Base-by-base conservation (phyloP, 495 filamentous ascomycete species). In the Podospora bellae-mahoneyi region DNA sequence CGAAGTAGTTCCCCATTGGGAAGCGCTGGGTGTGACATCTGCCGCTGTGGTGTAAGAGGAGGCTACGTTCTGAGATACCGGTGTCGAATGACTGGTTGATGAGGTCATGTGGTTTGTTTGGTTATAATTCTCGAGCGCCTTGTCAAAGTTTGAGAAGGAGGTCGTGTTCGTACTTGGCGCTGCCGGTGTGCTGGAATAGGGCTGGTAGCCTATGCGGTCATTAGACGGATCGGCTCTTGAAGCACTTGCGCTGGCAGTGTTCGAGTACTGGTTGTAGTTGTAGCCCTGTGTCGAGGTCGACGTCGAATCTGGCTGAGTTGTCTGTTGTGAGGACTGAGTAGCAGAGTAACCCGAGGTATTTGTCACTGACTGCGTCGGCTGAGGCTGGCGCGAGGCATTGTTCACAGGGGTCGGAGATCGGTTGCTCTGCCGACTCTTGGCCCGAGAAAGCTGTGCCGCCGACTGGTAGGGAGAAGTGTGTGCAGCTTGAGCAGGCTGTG, bases 91-190 rank as follows among this genome's bases (percentile, higher is more conserved):
- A 0, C 70, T 32, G 3, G 75, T 30, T 5, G 72, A 55, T n/a
- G 65, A 54, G 6, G 72, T 30, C n/a, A 62, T 69, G 32, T 64
- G 56, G 30, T 68, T 72, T n/a, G 67, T 44, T 60, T 62, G 26
- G 2, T 66, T 68, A 2, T 68, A 23, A 27, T 68, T 74, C 28
- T 77, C 72, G 13, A 48, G 39, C 13, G 39, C 39, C 28, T 34
- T 69, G 60, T 75, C 67, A 56, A 74, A 78, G 5, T 73, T 69
- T 0, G 74, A 66, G 44, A 73, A 75, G 3, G 75, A 72, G 58
- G 63, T 61, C 20, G 73, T 54, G 23, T 55, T 67, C 60, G 67
- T 54, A n/a, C 59, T 54, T 2, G n/a, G 55, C 4, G 64, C 34
- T 30, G 66, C 27, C 9, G 56, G 66, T 13, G 64, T 68, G 27